These are phyloP conservation scores for Aspergillus tanneri DNA, from an alignment of 2,329 filamentous ascomycete genomes.

Conservation along the genomic window DNA sequence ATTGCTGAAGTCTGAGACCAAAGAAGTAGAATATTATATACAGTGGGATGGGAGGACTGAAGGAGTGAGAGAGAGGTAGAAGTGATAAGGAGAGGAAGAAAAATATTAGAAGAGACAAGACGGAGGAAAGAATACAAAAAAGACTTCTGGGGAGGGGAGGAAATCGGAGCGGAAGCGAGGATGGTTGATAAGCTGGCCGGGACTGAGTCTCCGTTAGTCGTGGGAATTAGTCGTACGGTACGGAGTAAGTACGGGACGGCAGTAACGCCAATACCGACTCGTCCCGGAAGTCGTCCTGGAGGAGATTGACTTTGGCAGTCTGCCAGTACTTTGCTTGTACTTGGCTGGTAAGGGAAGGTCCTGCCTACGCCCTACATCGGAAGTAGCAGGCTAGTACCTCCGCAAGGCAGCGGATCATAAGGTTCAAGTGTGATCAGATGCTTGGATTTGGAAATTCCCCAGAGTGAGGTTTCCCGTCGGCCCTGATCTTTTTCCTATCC, in stretches of 20 bases:
- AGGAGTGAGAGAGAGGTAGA: slow-evolving; percentile 13
- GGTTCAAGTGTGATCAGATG: slow-evolving; percentile 8
- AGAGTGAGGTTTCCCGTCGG: too few species aligned
- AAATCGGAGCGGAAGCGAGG: slow-evolving; percentile 19
- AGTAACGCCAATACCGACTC: too few species aligned
- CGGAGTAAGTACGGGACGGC: background rate
- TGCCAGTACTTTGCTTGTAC: too few species aligned
- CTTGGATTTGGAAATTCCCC: too few species aligned
- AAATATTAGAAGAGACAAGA: slow-evolving; percentile 17
- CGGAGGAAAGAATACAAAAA: slow-evolving; percentile 11
- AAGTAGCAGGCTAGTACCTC: background rate
- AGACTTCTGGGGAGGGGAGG: slow-evolving; percentile 16
- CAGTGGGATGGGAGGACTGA: slow-evolving; percentile 4
- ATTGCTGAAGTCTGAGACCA: slow-evolving; percentile 1
- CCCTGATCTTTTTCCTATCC: slow-evolving; percentile 26
- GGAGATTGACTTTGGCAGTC: too few species aligned
- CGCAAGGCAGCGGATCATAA: background rate
- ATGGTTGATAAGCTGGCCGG: slow-evolving; percentile 15
- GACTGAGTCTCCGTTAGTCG: background rate
- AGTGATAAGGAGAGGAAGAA: slow-evolving; percentile 10
- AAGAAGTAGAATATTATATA: slow-evolving; percentile 2
- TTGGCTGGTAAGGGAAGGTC: background rate
- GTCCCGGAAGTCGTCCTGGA: too few species aligned
- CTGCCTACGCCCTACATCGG: background rate
- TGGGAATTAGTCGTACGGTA: background rate